These are phyloP conservation scores for Rhododendron mucronatum DNA, from an alignment of 148 eudicot genomes.

Conservation along the genomic window DNA sequence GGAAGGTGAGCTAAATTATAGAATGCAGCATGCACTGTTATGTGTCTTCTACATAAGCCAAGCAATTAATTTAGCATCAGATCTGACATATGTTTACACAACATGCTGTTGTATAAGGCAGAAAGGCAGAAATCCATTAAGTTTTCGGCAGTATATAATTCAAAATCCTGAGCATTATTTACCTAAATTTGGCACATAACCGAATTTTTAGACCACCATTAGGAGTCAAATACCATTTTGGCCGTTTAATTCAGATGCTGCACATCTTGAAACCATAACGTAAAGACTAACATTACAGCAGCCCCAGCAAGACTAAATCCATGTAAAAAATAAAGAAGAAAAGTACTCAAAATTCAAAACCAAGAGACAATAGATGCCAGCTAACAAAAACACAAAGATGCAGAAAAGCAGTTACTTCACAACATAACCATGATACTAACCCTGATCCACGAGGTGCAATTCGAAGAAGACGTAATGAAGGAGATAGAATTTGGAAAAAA, in stretches of 20 bases:
- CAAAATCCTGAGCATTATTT: not conserved
- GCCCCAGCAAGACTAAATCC: not conserved
- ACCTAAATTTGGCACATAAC: not conserved
- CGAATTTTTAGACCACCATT: not conserved
- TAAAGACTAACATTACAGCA: not conserved
- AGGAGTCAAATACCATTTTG: not conserved
- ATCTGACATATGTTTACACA: not conserved
- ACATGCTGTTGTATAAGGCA: not conserved
- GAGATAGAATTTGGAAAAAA: conserved; percentile 94
- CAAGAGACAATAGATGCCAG: not conserved
- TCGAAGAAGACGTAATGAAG: conserved; percentile 89
- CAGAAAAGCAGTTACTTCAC: not conserved
- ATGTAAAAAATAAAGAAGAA: not conserved
- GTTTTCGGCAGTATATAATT: not conserved
- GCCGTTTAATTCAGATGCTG: not conserved
- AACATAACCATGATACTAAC: conserved; percentile 41
- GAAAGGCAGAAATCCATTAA: not conserved
- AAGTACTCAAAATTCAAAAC: not conserved
- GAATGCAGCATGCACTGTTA: not conserved
- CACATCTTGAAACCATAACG: not conserved
- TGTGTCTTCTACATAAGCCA: not conserved
- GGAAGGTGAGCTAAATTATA: not conserved
- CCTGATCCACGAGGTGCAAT: conserved; percentile 89
- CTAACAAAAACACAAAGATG: not conserved
- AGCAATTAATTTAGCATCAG: not conserved